Evolutionary conservation across 108 stramenopile genomes (phyloP), one percentile per base, ranked within the genome.

Genomic region (Parietichytrium sp.): DNA sequence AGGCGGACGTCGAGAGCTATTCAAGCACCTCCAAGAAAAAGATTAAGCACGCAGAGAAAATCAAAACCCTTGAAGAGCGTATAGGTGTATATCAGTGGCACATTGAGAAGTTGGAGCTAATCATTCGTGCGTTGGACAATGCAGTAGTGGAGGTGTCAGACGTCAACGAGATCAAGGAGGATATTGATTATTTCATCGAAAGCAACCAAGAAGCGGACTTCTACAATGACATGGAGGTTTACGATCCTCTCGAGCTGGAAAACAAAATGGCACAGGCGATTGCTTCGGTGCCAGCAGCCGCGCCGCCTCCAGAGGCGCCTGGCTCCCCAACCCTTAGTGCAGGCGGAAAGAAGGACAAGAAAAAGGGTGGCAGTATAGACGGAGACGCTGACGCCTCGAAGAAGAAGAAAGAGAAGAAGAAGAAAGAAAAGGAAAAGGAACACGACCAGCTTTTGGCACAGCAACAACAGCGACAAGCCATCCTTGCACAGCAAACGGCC

Each of bases 161-260:
- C 33, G 93, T 99, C 23, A 93, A 97, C 54, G 87, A 90, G 30
- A 61, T 94, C 25, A 94, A 92, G 85, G 98, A 98, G n/a, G 96
- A 97, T 81, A 78, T 99, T 13, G 96, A 96, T 20, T 98, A 95
- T 83, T 98, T 97, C 85, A 79, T 97, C 3, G 97, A 98, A 49
- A 91, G 89, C 15, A 90, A 93, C 55, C 79, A 92, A 54, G 96
- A 98, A 48, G 51, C 84, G 26, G 93, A 96, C 84, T 95, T 92
- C 79, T 47, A 26, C 79, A 47, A 42, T n/a, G 55, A 82, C 85
- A 87, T 92, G 52, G 90, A 93, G 83, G 89, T 87, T 13, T 94
- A 94, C 80, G 97, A 97, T 3, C 54, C 4, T 10, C 25, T 79
- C 50, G 79, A 79, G 10, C n/a, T 51, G 13, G 79, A 50, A 20